phyloP scores from a whole-genome alignment of 352 stramenopile genomes.

The Globisporangium iwayamae region DNA sequence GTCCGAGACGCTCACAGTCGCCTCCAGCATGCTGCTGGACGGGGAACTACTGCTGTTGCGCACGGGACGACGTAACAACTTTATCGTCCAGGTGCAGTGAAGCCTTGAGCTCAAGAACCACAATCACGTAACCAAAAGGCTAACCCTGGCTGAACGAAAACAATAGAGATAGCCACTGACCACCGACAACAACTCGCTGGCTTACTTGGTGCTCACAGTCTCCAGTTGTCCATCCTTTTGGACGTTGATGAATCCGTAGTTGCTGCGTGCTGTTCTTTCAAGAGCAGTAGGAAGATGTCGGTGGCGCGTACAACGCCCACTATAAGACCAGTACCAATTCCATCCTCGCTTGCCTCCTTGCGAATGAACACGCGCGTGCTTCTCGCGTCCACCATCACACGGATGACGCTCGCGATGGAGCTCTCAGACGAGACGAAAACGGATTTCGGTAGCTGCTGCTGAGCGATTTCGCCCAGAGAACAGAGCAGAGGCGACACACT shows the following conservation, averaged over 20 bases:
- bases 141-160: neutral
- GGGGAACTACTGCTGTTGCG: slow-evolving; percentile 65
- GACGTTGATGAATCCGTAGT: slow-evolving; percentile 9
- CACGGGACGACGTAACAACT: slow-evolving; percentile 77
- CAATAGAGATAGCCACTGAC: slow-evolving; percentile 1
- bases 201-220: slow-evolving; percentile 2
- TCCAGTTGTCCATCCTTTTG: neutral
- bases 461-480: slow-evolving; percentile 19
- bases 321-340: slow-evolving; percentile 7
- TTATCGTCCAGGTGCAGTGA: slow-evolving; percentile 62
- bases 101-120: neutral
- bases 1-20: slow-evolving; percentile 34
- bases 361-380: slow-evolving; percentile 34
- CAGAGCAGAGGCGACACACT: slow-evolving; percentile 23
- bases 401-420: slow-evolving; percentile 43
- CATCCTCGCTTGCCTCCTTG: neutral
- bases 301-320: slow-evolving; percentile 43
- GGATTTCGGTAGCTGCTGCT: slow-evolving; percentile 11
- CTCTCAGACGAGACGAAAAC: slow-evolving; percentile 23
- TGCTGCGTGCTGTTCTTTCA: slow-evolving; percentile 40
- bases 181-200: neutral
- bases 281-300: slow-evolving; percentile 48
- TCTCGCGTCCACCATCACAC: slow-evolving; percentile 36
- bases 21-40: slow-evolving; percentile 57
- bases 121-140: neutral